Evolutionary conservation across 768 basidiomycete genomes (phyloP).

Genomic region (Mycena floridula): DNA sequence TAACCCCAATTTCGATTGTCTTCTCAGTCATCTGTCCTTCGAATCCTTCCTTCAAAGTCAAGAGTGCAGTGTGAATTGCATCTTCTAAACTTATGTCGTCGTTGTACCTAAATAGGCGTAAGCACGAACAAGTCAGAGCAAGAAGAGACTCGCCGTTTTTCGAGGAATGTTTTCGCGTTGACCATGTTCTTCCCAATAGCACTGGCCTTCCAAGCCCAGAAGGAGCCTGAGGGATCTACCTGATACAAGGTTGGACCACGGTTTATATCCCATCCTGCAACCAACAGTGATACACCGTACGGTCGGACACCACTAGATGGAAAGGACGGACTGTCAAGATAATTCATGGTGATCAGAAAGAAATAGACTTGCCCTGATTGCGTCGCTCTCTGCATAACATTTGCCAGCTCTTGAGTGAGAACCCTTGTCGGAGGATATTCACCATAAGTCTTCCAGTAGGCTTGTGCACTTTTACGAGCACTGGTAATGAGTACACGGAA

Average conservation of each 20-base stretch:
- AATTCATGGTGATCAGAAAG: constrained; percentile 6
- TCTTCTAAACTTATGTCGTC: constrained; percentile 99
- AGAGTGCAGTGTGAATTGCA: constrained; percentile 95
- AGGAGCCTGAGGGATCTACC: constrained; percentile 97
- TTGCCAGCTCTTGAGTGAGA: constrained; percentile 95
- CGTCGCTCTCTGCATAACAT: constrained; percentile 97
- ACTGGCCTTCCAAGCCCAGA: constrained; percentile 99
- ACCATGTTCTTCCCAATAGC: constrained; percentile 99
- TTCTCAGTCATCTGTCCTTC: constrained; percentile 99
- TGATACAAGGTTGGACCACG: constrained; percentile 98
- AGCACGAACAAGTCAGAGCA: constrained; percentile 12
- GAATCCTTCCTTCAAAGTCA: constrained; percentile 98
- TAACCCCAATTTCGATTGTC: constrained; percentile 97
- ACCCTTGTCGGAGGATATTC: constrained; percentile 98
- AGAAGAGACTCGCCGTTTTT: constrained; percentile 74
- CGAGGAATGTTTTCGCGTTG: constrained; percentile 98
- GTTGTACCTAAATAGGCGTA: constrained; percentile 68
- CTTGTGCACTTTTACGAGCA: constrained; percentile 95
- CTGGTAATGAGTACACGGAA: constrained; percentile 91
- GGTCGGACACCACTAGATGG: constrained; percentile 86
- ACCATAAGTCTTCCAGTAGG: constrained; percentile 99
- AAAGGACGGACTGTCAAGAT: constrained; percentile 25
- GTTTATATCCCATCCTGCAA: constrained; percentile 93
- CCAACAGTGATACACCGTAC: constrained; percentile 95
- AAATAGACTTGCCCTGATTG: constrained; percentile 79